Percentiles rank a stretch among this genome's conserved stretches.
Conservation (phyloP, 305 asterid species). For the Fraxinus paxiana region DNA sequence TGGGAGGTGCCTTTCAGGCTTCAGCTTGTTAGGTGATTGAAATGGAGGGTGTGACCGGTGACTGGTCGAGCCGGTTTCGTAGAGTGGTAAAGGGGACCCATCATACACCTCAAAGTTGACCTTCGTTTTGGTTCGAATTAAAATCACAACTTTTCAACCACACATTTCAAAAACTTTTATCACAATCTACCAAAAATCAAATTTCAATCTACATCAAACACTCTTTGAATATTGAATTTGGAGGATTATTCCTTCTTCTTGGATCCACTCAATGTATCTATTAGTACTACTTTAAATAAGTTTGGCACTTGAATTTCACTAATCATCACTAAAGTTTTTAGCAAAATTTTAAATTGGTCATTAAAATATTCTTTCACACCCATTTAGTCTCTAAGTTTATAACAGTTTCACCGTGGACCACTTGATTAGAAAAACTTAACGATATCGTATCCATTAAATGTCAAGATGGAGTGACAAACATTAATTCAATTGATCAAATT, state of each 20-base stretch:
- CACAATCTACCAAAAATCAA: no score
- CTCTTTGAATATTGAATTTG: no score
- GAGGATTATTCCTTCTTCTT: no score
- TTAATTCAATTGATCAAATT: no score
- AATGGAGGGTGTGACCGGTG: neutral
- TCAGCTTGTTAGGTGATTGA: neutral
- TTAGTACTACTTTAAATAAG: neutral
- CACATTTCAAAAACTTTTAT: no score
- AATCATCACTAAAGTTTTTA: neutral
- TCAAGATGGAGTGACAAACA: no score
- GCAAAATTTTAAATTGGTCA: neutral
- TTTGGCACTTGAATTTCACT: neutral
- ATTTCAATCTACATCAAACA: no score
- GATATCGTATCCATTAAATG: no score
- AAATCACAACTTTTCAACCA: no score
- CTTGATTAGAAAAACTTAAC: neutral
- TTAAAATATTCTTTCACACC: neutral
- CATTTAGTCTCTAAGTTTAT: neutral
- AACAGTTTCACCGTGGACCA: neutral
- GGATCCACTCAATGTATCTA: no score
- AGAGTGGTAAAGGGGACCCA: neutral
- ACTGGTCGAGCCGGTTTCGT: neutral
- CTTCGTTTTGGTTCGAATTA: no score
- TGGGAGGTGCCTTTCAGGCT: neutral
- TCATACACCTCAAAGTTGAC: neutral